Base-by-base conservation (phyloP, 2,329 filamentous ascomycete species). In the Epichloe uncinata region DNA sequence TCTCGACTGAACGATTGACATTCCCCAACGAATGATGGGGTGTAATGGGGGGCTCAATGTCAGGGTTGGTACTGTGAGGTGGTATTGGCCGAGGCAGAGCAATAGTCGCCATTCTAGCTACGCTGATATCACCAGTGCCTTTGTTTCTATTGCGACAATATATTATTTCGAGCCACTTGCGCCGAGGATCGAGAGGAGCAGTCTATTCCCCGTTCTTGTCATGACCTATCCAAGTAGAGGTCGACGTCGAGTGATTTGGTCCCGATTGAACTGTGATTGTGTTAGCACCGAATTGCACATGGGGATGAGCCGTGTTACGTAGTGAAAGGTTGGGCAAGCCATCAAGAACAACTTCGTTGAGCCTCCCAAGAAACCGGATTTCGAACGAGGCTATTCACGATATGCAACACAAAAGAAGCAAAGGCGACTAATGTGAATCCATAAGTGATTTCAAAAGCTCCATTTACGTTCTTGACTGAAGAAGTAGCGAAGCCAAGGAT, bases 71-170 rank as follows among this genome's bases (percentile, higher is more conserved):
- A 51, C 66, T 66, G 59, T 73, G 72, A 50, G 70, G 64, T 52
- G 68, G 63, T 49, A 74, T 66, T 49, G 72, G 72, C 60, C 73
- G 66, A 35, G 73, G 66, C 41, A 80, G 63, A 45, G 77, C 73
- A 60, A 80, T 71, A 49, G 76, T 78, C 52, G 77, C 72, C 77
- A 80, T 79, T 48, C 37, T 45, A 48, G 41, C 33, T 22, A 36
- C 4, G 30, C 12, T 12, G 20, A n/a, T 42, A 13, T 35, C 20
- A 42, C 15, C 15, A 16, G 20, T 46, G 30, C 26, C 26, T 30
- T 30, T 46, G 20, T 2, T 36, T 35, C 3, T 18, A 34, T 42
- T 45, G 15, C 22, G 34, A 16, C 22, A 22, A 36, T 20, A 44
- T 36, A 7, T 36, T 36, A 13, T 49, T 13, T 43, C 33, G 3